Evolutionary conservation across 345 rosid species (phyloP).

Genomic region (Turnera subulata): DNA sequence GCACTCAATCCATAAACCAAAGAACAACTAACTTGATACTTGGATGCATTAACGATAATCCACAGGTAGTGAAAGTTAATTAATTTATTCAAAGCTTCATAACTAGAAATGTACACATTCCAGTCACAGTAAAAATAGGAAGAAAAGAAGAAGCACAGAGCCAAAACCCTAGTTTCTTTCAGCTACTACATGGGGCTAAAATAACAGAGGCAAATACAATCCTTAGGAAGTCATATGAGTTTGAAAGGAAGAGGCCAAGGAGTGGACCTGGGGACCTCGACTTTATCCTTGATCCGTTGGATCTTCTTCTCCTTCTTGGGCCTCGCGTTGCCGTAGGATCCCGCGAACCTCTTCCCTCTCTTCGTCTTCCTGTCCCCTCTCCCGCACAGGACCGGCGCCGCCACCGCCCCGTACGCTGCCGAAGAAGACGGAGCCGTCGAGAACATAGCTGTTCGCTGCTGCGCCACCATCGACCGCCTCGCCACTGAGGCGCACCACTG

Average conservation of each 20-base stretch:
- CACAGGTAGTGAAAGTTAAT: too few relatives aligned
- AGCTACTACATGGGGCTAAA: too few relatives aligned
- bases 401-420: slow-evolving; percentile 6
- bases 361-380: slow-evolving; percentile 90
- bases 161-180: too few relatives aligned
- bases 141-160: too few relatives aligned
- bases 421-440: slow-evolving; percentile 17
- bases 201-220: too few relatives aligned
- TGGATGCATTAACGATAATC: neutral
- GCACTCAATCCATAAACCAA: slow-evolving; percentile 15
- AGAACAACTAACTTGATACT: slow-evolving; percentile 1
- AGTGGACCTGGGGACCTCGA: slow-evolving; percentile 93
- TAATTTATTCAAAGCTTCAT: too few relatives aligned
- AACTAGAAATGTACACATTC: neutral
- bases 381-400: slow-evolving; percentile 56
- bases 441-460: slow-evolving; percentile 26
- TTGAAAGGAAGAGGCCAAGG: slow-evolving; percentile 99
- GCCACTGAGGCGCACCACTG: slow-evolving; percentile 62
- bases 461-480: slow-evolving; percentile 45
- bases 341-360: slow-evolving; percentile 89
- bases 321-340: slow-evolving; percentile 81
- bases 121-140: too few relatives aligned
- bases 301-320: slow-evolving; percentile 92
- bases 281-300: slow-evolving; percentile 80
- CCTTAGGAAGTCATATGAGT: slow-evolving; percentile 61